Conservation (phyloP, 2,329 filamentous ascomycete species). For the Elsinoe ampelina region DNA sequence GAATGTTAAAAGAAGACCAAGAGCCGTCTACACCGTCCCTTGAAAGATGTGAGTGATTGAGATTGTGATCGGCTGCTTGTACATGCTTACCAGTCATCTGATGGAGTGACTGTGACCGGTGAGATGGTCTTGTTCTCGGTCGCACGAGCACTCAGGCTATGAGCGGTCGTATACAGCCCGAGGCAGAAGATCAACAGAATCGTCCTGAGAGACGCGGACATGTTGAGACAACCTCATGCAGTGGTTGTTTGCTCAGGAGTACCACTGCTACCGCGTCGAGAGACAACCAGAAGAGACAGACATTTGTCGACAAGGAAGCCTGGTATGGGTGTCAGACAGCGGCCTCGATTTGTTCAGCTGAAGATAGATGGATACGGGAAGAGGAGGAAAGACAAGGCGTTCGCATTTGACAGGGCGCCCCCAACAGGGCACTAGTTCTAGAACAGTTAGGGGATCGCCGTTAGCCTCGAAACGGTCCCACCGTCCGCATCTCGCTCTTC, state of each 20-base stretch:
- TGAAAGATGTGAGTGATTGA: slow-evolving; percentile 5
- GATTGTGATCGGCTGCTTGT: background rate
- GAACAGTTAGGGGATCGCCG: slow-evolving; percentile 2
- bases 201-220: background rate
- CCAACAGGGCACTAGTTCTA: background rate
- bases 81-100: slow-evolving; percentile 1
- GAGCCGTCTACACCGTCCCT: slow-evolving; percentile 58
- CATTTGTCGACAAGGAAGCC: background rate
- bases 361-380: background rate
- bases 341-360: background rate
- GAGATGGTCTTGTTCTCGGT: background rate
- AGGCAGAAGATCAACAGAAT: background rate
- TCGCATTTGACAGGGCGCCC: background rate
- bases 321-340: background rate
- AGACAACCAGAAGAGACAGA: background rate
- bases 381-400: background rate
- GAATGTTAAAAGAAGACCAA: slow-evolving; percentile 62
- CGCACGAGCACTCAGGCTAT: slow-evolving; percentile 1
- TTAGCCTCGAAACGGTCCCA: background rate
- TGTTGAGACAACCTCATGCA: background rate
- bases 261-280: background rate
- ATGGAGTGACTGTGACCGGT: slow-evolving; percentile 8
- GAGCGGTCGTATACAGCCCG: background rate
- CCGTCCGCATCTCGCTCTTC: background rate
- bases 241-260: background rate